Evolutionary conservation across 2,329 filamentous ascomycete species (phyloP), one percentile per base, ranked within the genome.

Genomic region (Talaromyces sp.): DNA sequence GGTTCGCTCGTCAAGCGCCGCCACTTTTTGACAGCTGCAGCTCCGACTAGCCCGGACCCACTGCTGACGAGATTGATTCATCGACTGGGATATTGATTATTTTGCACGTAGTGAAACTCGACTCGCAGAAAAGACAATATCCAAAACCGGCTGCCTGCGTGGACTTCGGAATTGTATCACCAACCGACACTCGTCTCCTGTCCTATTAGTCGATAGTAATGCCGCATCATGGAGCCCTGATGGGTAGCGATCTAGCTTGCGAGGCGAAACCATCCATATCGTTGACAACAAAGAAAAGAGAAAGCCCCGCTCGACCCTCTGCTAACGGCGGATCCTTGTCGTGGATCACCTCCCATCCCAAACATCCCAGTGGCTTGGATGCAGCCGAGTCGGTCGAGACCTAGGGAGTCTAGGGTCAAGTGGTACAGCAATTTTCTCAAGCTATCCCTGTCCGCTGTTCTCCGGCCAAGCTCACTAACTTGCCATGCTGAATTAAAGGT

Each of bases 341-440:
- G 28, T 53, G 40, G 35, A 40, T 39, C 45, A 52, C 13, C 22
- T 36, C 46, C 41, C 13, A 35, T 36, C 46, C 41, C 46, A 37
- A 53, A 40, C 21, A 41, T 50, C 55, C 55, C 36, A 45, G 55
- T 57, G 56, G 56, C 56, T 48, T 53, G 40, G 33, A 48, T 58
- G 51, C 11, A 40, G 51, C 50, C 48, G 56, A 54, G n/a, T n/a
- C n/a, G n/a, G 56, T 58, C 56, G 50, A 58, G 56, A 40, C 50
- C 56, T 21, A 21, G 19, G 17, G n/a, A 15, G 40, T 28, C 11
- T 22, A 9, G 41, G 8, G 15, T 10, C 22, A n/a, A 17, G 41
- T 28, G 19, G 40, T 43, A 22, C 22, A 45, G 22, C 41, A 28
- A 43, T 21, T 43, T 15, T 45, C 41, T n/a, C 25, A 3, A 28